Evolutionary conservation across 1,139 yeast species (phyloP), one percentile per base, ranked within the genome.

Genomic region (Scheffersomyces cryptocercus): DNA sequence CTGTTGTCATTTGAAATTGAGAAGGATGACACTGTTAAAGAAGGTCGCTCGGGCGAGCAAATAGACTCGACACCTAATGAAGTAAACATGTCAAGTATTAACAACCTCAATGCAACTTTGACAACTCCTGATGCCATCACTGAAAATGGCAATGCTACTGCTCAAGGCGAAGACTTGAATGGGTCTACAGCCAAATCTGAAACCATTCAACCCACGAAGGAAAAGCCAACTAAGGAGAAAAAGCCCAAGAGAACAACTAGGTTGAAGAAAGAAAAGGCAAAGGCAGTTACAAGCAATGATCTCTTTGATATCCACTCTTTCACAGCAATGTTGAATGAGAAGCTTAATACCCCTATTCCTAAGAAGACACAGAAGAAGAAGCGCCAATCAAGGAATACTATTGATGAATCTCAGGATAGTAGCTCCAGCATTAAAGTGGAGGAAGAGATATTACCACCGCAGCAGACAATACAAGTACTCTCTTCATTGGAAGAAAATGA

Each of bases 261-360:
- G 7, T 35, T 33, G 11, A 16, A 34, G n/a, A 41, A 36, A 15
- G 39, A 41, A 13, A 39, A 40, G 11, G 28, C n/a, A 37, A 39
- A 38, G 33, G 46, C 40, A 12, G 28, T 39, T 9, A 26, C 41
- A 14, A 30, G 37, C 12, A 32, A 28, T 6, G 32, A 40, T 10
- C 45, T 44, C 29, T 62, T 62, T 47, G 67, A 63, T 44, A 61
- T 63, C 28, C 66, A 62, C 45, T 59, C 65, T 2, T 63, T 62
- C 42, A 63, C 67, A 1, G 66, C 67, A 1, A 49, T 62, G 54
- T 43, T 63, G 24, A 61, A 53, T 29, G 58, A 62, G 3, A 61
- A 60, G 40, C 52, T 62, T 9, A 40, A 55, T 2, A 43, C 49
- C 5, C 15, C 53, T 4, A 35, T 44, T 12, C 20, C 38, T 7